phyloP scores from a whole-genome alignment of 176 grass and related monocot genomes.

The Carex kokanica region DNA sequence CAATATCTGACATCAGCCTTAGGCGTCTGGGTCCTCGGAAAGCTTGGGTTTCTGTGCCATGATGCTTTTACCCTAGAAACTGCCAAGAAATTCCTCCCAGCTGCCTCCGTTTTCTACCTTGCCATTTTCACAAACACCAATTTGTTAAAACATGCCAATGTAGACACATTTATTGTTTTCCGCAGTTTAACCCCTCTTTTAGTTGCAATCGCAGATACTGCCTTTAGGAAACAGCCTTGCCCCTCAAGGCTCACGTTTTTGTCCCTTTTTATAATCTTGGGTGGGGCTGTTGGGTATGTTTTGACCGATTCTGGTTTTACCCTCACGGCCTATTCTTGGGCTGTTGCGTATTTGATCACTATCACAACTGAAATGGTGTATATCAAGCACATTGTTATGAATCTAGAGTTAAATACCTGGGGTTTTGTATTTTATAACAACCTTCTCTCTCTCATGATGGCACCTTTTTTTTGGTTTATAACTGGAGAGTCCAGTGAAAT shows the following conservation, averaged over 20 bases:
- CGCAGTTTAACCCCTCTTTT: constrained; percentile 73
- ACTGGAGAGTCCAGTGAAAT: constrained; percentile 58
- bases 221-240: constrained; percentile 67
- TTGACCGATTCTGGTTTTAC: constrained; percentile 72
- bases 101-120: constrained; percentile 73
- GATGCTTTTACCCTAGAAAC: constrained; percentile 66
- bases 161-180: constrained; percentile 85
- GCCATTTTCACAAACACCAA: constrained; percentile 96
- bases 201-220: constrained; percentile 78
- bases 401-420: constrained; percentile 69
- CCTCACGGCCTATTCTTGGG: constrained; percentile 76
- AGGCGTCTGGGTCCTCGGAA: constrained; percentile 74
- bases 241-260: constrained; percentile 75
- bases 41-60: constrained; percentile 59
- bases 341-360: constrained; percentile 67
- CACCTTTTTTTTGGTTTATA: constrained; percentile 66
- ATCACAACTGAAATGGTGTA: constrained; percentile 92
- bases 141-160: constrained; percentile 71
- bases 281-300: constrained; percentile 75
- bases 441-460: constrained; percentile 56
- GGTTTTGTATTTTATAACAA: constrained; percentile 85
- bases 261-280: constrained; percentile 71
- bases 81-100: constrained; percentile 72
- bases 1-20: constrained; percentile 62
- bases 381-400: constrained; percentile 83